These are phyloP conservation scores for Mortierella hygrophila DNA, from an alignment of 192 early-diverging fungal genomes.

Conservation along the genomic window DNA sequence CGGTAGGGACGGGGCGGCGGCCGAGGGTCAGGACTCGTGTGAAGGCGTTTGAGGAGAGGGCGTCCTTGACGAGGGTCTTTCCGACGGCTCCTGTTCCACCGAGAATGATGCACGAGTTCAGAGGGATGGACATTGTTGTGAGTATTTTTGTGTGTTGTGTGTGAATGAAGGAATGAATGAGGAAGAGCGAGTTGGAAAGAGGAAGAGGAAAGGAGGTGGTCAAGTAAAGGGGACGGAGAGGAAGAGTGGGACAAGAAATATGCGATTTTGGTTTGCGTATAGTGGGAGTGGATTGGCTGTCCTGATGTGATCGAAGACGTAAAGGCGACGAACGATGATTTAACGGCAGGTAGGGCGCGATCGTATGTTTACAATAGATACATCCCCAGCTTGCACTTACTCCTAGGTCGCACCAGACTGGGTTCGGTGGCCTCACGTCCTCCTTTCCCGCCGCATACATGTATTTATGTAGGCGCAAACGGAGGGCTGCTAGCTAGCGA, in stretches of 20 bases:
- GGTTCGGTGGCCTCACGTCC: no score
- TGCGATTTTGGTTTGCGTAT: neutral
- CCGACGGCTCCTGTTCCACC: conserved; percentile 72
- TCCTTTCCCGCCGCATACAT: no score
- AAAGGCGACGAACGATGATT: neutral
- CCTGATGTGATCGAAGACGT: neutral
- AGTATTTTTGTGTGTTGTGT: conserved; percentile 14
- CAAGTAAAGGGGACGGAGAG: no score
- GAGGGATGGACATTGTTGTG: conserved; percentile 34
- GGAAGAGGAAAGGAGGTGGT: neutral
- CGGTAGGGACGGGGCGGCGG: conserved; percentile 51
- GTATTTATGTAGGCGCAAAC: no score
- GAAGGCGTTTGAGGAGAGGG: conserved; percentile 61
- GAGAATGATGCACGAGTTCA: conserved; percentile 46
- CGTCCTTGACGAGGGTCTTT: conserved; percentile 65
- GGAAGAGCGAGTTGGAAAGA: neutral
- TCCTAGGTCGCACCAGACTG: neutral
- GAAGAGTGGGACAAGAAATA: neutral
- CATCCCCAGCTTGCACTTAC: neutral
- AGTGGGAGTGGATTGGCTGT: neutral
- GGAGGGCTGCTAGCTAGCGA: no score
- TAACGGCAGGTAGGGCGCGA: neutral
- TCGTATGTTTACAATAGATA: neutral
- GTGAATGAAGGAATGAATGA: conserved; percentile 19
- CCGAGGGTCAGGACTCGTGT: conserved; percentile 68